phyloP scores from a whole-genome alignment of 2,329 filamentous ascomycete species.

The Ascochyta pisi region DNA sequence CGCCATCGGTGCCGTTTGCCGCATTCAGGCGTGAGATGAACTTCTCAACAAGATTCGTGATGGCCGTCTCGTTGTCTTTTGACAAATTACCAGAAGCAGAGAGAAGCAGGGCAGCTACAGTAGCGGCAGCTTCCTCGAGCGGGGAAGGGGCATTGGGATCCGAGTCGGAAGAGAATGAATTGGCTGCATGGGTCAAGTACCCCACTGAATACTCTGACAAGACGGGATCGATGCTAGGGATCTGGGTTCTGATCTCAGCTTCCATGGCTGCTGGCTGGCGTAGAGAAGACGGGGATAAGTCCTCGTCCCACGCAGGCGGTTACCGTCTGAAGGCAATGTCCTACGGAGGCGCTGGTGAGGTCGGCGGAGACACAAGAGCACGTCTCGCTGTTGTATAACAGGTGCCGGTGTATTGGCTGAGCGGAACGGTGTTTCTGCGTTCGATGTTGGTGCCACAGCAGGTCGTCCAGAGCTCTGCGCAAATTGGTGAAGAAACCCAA shows the following conservation, averaged over 20 bases:
- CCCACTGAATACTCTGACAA: conserved; percentile 93
- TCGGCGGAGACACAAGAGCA: conserved; percentile 23
- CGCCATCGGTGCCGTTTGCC: conserved; percentile 71
- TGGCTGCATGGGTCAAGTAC: conserved; percentile 92
- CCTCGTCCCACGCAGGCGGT: conserved; percentile 27
- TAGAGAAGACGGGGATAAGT: conserved; percentile 19
- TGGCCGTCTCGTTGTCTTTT: conserved; percentile 73
- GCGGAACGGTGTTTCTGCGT: conserved; percentile 28
- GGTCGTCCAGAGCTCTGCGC: conserved; percentile 23
- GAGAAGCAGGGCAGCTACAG: conserved; percentile 85
- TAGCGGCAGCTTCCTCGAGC: conserved; percentile 80
- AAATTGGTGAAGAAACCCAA: conserved; percentile 29
- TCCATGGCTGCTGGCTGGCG: conserved; percentile 68
- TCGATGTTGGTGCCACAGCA: conserved; percentile 29
- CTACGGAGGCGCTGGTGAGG: conserved; percentile 29
- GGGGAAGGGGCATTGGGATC: conserved; percentile 76
- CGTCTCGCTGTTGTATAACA: conserved; percentile 20
- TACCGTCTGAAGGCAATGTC: conserved; percentile 19
- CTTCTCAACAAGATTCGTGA: conserved; percentile 84
- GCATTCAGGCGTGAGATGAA: conserved; percentile 84
- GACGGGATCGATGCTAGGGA: conserved; percentile 87
- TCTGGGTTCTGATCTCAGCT: conserved; percentile 80
- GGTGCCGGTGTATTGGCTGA: conserved; percentile 23
- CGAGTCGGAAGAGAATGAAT: conserved; percentile 75
- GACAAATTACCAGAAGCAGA: conserved; percentile 90